Evolutionary conservation across 345 rosid species (phyloP).

Genomic region (Sisymbrium irio): DNA sequence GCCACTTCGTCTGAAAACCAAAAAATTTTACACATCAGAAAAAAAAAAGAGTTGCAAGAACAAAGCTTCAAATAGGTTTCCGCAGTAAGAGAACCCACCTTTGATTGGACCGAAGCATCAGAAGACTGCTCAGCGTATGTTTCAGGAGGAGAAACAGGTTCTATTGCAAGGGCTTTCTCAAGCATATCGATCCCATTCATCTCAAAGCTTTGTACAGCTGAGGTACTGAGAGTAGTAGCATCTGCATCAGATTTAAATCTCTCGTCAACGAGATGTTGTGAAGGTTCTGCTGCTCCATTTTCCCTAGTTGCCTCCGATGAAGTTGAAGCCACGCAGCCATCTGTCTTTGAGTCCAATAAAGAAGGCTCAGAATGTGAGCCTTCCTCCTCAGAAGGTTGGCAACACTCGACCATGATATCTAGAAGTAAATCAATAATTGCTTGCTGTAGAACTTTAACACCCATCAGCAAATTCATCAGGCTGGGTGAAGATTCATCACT

Average conservation of each 20-base stretch:
- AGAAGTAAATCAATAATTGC: slow-evolving; percentile 94
- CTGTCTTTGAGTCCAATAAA: slow-evolving; percentile 25
- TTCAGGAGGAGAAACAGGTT: slow-evolving; percentile 59
- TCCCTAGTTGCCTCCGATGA: slow-evolving; percentile 53
- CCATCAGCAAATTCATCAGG: slow-evolving; percentile 97
- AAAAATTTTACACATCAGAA: slow-evolving; percentile 17
- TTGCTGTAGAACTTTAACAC: slow-evolving; percentile 98
- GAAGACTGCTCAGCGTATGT: slow-evolving; percentile 55
- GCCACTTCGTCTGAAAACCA: slow-evolving; percentile 86
- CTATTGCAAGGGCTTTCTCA: slow-evolving; percentile 55
- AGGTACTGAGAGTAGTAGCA: slow-evolving; percentile 51
- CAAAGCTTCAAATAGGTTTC: not conserved
- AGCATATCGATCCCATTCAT: slow-evolving; percentile 44
- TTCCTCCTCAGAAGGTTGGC: slow-evolving; percentile 84
- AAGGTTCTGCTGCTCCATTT: slow-evolving; percentile 53
- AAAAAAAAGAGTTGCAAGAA: slow-evolving; percentile 6
- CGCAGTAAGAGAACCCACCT: slow-evolving; percentile 46
- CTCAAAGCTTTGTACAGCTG: slow-evolving; percentile 79
- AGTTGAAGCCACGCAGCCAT: slow-evolving; percentile 24
- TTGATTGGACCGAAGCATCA: slow-evolving; percentile 63
- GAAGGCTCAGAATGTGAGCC: slow-evolving; percentile 37
- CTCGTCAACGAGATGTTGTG: slow-evolving; percentile 57
- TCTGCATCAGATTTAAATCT: slow-evolving; percentile 75
- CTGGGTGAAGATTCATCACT: slow-evolving; percentile 92
- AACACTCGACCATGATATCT: slow-evolving; percentile 98